Base-by-base conservation (phyloP, 345 rosid species). In the Gossypium mustelinum region DNA sequence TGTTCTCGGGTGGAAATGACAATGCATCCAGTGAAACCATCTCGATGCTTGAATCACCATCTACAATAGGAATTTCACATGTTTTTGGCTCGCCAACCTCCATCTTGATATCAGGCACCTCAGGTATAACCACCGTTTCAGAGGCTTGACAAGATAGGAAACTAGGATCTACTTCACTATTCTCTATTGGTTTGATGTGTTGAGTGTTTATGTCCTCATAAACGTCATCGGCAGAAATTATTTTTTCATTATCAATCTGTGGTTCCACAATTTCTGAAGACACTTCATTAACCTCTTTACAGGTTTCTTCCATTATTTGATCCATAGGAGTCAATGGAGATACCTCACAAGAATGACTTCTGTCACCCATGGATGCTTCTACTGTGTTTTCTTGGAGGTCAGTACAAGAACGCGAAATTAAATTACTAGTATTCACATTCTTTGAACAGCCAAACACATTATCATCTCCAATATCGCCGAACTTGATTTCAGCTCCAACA, bases 401-500 rank as follows among this genome's bases (percentile, higher is more conserved):
- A 43, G 68, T 76, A 68, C 54, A 64, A 68, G 85, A 68, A 72
- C 51, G 9, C 48, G 79, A 65, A 80, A 64, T 64, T 27, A 72
- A 66, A 55, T 79, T 78, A 60, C 34, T 52, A 50, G 45, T 70
- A 59, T 71, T 77, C 39, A 78, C 83, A 56, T 44, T 75, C 60
- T 82, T 84, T 68, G 52, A 68, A 71, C 77, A 73, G 68, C 52
- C 80, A 68, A 72, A 52, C 34, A 82, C 71, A 68, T 67, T 79
- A 70, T 67, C 76, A 12, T 78, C 71, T 62, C 76, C 76, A 45
- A 79, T 77, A 76, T 79, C 76, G 66, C 77, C 79, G 54, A 79
- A 83, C 79, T 64, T 84, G 61, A 80, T 77, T 78, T 69, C 88
- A 75, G 68, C 68, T 74, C 76, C 79, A 70, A 64, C 68, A 55